A percentile compares a stretch with the other conserved stretches of the same genome.
Evolutionary conservation across 2,329 filamentous ascomycete species (phyloP).

Genomic region (Sporothrix luriei): DNA sequence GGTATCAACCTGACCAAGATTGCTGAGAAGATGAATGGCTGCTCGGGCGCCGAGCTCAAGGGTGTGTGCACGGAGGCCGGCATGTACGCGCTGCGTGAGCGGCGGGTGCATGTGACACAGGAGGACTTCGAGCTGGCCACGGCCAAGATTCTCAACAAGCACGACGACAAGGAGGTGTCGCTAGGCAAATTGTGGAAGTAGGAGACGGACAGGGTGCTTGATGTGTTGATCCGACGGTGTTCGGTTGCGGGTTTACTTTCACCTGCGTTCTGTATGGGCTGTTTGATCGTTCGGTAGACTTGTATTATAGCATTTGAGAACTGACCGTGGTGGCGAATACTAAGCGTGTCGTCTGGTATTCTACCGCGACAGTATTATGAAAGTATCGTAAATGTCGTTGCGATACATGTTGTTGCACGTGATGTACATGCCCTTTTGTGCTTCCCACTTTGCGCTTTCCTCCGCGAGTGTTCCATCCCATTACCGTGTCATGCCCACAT

Average conservation of each 20-base stretch:
- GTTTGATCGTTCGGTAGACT: neutral
- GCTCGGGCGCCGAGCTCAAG: constrained; percentile 95
- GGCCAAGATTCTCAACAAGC: constrained; percentile 99
- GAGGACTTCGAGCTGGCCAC: constrained; percentile 98
- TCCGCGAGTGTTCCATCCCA: neutral
- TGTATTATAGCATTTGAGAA: constrained; percentile 26
- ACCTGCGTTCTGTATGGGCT: neutral
- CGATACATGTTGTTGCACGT: neutral
- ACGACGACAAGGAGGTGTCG: constrained; percentile 92
- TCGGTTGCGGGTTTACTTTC: neutral
- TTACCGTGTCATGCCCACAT: neutral
- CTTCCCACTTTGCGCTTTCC: neutral
- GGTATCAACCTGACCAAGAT: constrained; percentile 98
- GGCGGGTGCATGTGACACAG: constrained; percentile 96
- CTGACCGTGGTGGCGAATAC: constrained; percentile 18
- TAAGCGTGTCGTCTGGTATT: constrained; percentile 22
- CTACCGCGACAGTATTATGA: neutral
- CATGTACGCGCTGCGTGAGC: constrained; percentile 95
- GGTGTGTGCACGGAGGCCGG: constrained; percentile 98
- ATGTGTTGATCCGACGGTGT: neutral
- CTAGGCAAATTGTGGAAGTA: constrained; percentile 73
- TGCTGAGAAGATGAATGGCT: constrained; percentile 99
- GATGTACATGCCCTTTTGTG: neutral
- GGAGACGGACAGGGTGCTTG: neutral
- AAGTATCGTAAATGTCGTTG: neutral